Evolutionary conservation across 2,329 filamentous ascomycete species (phyloP), one percentile per base, ranked within the genome.

Genomic region (Ceratocystis diversiconidia): DNA sequence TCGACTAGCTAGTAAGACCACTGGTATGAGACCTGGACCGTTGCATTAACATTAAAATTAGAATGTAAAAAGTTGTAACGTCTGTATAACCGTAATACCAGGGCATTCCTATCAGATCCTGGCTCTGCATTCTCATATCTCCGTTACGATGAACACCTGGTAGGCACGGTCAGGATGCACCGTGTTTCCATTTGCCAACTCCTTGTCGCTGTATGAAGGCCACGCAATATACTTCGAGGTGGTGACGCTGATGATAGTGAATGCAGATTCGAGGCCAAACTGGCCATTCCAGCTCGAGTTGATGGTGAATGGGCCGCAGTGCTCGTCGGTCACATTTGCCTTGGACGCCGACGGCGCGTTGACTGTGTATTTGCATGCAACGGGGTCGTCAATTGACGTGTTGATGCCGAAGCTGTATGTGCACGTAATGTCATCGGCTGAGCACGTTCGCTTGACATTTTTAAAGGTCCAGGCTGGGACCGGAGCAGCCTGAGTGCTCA

Each of bases 261-360:
- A 84, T 69, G 79, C 81, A 30, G 79, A 74, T 68, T 72, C 77
- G 12, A 73, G 66, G 62, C 80, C 82, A 69, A 83, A 84, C 70
- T 82, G 77, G 71, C 76, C 80, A 72, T 77, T 80, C 81, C 81
- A 84, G 74, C 79, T 79, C 1, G 78, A 78, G 62, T 78, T 79
- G 71, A 84, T 70, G 68, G 76, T 79, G 75, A 76, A 84, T 66
- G 70, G 71, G 48, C 80, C 81, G 74, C 79, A 83, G 6, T n/a
- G 55, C 28, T 30, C 55, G 28, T 59, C 15, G 62, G 69, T 74
- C 66, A 71, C 69, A 71, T 73, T 74, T 67, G 74, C 73, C 66
- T 73, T 70, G 65, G 75, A 74, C 69, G 74, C 72, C 66, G 71
- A 69, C 66, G 70, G 64, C 60, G 70, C 73, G 46, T 73, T 73